Conservation (phyloP, 306 rosid species). For the Rosa chinensis region DNA sequence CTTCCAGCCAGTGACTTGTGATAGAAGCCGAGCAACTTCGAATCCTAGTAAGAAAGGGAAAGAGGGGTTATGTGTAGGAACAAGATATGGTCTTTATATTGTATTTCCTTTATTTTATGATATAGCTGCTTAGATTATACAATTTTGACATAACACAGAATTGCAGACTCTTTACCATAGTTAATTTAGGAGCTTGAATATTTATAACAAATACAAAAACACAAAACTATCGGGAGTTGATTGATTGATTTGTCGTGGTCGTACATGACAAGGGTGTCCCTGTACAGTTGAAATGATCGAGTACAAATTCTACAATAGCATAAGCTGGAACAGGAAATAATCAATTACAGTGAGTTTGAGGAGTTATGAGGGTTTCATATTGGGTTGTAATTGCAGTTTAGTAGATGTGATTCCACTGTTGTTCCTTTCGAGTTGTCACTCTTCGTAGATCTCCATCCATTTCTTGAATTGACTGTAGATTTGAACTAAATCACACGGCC, state of each 20-base stretch:
- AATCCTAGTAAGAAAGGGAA: neutral
- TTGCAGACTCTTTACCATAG: neutral
- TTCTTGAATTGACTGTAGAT: constrained; percentile 27
- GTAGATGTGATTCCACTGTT: constrained; percentile 43
- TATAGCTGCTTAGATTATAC: neutral
- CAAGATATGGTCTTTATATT: no score
- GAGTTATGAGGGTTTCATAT: neutral
- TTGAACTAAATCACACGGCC: constrained; percentile 18
- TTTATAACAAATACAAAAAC: neutral
- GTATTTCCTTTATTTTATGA: neutral
- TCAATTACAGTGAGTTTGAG: neutral
- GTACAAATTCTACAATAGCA: neutral
- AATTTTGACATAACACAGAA: no score
- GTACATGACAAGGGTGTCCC: neutral
- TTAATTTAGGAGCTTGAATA: neutral
- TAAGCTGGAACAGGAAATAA: neutral
- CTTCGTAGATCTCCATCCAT: constrained; percentile 25
- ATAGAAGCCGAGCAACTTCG: neutral
- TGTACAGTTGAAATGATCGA: neutral
- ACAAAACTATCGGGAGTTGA: neutral
- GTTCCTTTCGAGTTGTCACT: neutral
- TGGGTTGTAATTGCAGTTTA: neutral
- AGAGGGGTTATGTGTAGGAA: neutral
- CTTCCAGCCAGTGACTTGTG: neutral
- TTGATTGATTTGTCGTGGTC: neutral